A percentile compares a stretch with the other conserved stretches of the same genome.
Evolutionary conservation across 306 rosid species (phyloP).

Genomic region (Ormosia emarginata): DNA sequence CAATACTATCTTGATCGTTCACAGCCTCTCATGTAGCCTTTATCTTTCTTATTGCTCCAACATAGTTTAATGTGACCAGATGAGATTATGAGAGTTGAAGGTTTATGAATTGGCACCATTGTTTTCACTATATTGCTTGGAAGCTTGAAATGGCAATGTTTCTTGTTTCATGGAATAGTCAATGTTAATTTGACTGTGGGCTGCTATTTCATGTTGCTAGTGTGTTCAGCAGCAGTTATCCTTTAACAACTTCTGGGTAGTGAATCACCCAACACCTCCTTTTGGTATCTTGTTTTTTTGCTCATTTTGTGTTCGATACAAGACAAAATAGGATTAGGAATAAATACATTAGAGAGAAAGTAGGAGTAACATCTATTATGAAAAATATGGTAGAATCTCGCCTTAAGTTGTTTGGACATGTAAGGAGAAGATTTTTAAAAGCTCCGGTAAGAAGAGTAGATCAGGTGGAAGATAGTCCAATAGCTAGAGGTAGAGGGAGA

Average conservation of each 20-base stretch:
- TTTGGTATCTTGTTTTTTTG: neutral
- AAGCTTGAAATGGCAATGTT: neutral
- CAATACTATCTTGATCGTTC: neutral
- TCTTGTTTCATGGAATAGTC: neutral
- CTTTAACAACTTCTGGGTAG: neutral
- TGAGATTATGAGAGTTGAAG: neutral
- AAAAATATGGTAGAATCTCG: no score
- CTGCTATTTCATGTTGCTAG: neutral
- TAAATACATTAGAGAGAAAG: no score
- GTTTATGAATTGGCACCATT: neutral
- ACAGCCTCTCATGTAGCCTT: neutral
- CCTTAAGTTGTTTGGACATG: no score
- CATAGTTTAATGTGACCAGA: neutral
- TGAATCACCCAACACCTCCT: neutral
- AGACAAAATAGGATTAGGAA: no score
- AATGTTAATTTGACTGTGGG: neutral
- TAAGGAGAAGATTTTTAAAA: no score
- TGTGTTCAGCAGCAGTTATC: neutral
- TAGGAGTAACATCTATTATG: no score
- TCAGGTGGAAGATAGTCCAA: no score
- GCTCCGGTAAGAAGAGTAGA: no score
- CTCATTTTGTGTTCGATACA: constrained; percentile 4
- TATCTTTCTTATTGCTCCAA: neutral
- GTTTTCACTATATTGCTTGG: neutral
- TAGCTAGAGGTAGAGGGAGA: no score